These are phyloP conservation scores for Senna tora DNA, from an alignment of 306 rosid species.

Conservation along the genomic window DNA sequence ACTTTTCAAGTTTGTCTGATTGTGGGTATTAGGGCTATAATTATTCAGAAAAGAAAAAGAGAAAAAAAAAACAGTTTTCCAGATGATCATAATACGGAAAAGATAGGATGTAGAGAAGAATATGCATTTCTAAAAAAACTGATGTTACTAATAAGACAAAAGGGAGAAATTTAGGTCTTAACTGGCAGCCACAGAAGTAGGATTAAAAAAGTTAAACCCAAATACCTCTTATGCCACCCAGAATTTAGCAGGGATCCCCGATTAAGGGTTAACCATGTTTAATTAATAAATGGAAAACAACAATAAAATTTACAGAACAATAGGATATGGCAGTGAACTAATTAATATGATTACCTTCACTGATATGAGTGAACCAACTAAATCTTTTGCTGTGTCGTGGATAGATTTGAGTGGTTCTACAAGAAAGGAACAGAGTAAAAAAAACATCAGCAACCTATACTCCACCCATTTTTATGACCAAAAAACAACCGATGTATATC, in stretches of 20 bases:
- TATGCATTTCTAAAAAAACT: not conserved
- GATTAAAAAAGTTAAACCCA: not conserved
- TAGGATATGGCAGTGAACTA: not conserved
- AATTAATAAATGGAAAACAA: not conserved
- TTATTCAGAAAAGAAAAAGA: not conserved
- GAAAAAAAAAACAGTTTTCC: not conserved
- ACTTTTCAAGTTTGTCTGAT: not conserved
- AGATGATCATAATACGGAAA: not conserved
- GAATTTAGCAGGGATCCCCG: conserved; percentile 13
- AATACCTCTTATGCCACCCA: not conserved
- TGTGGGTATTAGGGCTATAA: not conserved
- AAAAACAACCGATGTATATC: not conserved
- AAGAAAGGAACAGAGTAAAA: not conserved
- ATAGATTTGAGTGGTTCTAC: conserved; percentile 3
- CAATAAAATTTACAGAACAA: not conserved
- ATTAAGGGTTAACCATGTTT: not conserved
- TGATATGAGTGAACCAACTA: conserved; percentile 3
- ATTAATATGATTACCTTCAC: conserved; percentile 12
- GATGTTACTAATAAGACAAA: not conserved
- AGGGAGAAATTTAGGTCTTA: not conserved
- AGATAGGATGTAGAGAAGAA: not conserved
- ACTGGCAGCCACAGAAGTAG: not conserved
- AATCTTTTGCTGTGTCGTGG: conserved; percentile 12
- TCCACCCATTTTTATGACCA: not conserved
- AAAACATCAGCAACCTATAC: not conserved